A percentile compares a stretch with the other conserved stretches of the same genome.
Conservation (phyloP, 2,329 filamentous ascomycete genomes). For the Ophiobolus disseminans region DNA sequence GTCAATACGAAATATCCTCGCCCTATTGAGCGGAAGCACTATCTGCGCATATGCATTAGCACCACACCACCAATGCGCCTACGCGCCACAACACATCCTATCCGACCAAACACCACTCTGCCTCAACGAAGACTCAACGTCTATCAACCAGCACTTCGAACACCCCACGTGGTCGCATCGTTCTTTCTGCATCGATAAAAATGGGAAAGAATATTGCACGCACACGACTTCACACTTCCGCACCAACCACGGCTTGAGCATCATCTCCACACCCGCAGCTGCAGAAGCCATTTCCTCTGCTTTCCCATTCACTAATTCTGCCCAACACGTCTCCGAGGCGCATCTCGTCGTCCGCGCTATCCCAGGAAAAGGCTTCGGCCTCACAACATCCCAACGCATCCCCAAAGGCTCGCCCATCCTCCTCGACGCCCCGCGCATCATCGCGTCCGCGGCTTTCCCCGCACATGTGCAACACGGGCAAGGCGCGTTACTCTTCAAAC, state of each 20-base stretch:
- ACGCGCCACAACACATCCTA: slow-evolving; percentile 14
- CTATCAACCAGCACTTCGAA: background rate
- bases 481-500: slow-evolving; percentile 21
- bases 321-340: background rate
- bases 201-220: slow-evolving; percentile 24
- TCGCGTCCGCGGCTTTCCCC: slow-evolving; percentile 29
- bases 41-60: slow-evolving; percentile 6
- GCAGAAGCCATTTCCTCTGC: slow-evolving; percentile 18
- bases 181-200: slow-evolving; percentile 19
- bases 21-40: slow-evolving; percentile 9
- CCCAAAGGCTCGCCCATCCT: slow-evolving; percentile 24
- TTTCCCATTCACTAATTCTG: slow-evolving; percentile 9
- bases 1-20: slow-evolving; percentile 7
- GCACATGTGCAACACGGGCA: slow-evolving; percentile 13
- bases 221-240: slow-evolving; percentile 21
- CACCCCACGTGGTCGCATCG: slow-evolving; percentile 20
- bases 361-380: slow-evolving; percentile 32
- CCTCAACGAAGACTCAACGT: slow-evolving; percentile 1
- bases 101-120: slow-evolving; percentile 15
- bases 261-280: slow-evolving; percentile 27
- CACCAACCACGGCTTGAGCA: slow-evolving; percentile 24
- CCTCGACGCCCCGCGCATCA: slow-evolving; percentile 27
- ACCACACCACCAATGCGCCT: slow-evolving; percentile 14
- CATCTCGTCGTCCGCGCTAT: slow-evolving; percentile 22
- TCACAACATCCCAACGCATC: slow-evolving; percentile 22